Percentiles rank a stretch among this genome's conserved stretches.
Conservation (phyloP, 1,284 basidiomycete genomes). For the Sanguinoderma infundibulare region DNA sequence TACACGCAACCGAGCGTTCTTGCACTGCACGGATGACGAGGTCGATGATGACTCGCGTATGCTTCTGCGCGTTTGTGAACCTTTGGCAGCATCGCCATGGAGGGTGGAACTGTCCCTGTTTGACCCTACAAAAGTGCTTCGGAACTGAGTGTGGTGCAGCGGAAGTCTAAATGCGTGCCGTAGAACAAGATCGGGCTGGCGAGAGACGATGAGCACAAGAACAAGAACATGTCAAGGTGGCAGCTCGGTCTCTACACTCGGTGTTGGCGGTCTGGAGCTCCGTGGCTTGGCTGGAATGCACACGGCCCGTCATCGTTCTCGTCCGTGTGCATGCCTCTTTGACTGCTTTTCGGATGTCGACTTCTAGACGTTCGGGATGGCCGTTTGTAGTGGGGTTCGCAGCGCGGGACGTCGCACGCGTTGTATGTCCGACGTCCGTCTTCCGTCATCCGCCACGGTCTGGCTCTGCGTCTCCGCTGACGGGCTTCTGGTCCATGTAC, state of each 20-base stretch:
- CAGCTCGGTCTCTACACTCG: constrained; percentile 16
- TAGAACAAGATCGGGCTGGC: background rate
- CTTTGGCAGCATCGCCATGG: background rate
- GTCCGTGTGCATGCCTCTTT: background rate
- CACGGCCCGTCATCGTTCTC: background rate
- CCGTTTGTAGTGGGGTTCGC: background rate
- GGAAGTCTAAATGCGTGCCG: background rate
- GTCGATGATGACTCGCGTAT: background rate
- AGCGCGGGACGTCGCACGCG: background rate
- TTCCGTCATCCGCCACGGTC: background rate
- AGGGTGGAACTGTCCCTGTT: background rate
- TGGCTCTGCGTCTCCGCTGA: background rate
- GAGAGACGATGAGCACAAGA: background rate
- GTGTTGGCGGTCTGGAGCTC: constrained; percentile 19
- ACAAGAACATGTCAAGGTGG: constrained; percentile 6
- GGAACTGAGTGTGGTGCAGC: background rate
- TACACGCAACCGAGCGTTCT: background rate
- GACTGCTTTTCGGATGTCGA: background rate
- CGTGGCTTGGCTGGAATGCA: too few relatives aligned
- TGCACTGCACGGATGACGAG: background rate
- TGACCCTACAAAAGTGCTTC: background rate
- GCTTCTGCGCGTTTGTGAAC: background rate
- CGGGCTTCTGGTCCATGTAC: constrained; percentile 1
- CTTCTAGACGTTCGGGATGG: constrained; percentile 1
- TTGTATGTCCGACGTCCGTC: constrained; percentile 3